Base-by-base conservation (phyloP, 2,329 filamentous ascomycete species). In the Exserohilum turcica region DNA sequence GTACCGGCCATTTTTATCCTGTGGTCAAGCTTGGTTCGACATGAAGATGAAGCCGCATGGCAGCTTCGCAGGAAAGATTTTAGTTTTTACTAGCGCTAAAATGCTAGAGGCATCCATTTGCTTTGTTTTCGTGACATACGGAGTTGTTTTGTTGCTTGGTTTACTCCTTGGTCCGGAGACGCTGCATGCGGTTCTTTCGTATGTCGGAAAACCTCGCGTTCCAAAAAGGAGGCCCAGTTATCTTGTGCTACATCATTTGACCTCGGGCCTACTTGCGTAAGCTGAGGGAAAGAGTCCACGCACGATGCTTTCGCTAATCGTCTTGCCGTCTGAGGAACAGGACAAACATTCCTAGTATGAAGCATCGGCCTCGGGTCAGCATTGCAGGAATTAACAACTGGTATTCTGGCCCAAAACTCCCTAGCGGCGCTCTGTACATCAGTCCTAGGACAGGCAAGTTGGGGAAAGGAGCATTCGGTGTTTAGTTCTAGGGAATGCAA, bases 351-450 rank as follows among this genome's bases (percentile, higher is more conserved):
- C 16, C 36, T 37, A 48, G 35, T 33, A 21, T 39, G 24, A 48
- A 16, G 45, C 18, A 33, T 32, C 35, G 13, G 35, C 1, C 12
- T 32, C 28, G 36, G 15, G 24, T 39, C 32, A 37, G 15, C 19
- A 18, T 27, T 28, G 21, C 6, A 36, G 33, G 43, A 38, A 8
- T 36, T 9, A 10, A 39, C 33, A 19, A 31, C 35, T 33, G 45
- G 45, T 15, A 39, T 48, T 10, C n/a, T 48, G 35, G 45, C 35
- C 36, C 45, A 48, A 40, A 48, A 48, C 13, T 39, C 35, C 27
- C 37, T 39, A 48, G 45, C 21, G 15, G 35, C 35, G 10, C 21
- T 7, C 45, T 48, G 45, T 48, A 15, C 36, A 37, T 32, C 33
- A 15, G 16, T 32, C 35, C 37, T 48, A 31, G 45, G 45, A 48